Conservation (phyloP, 2,329 filamentous ascomycete genomes). For the Hypocrella siamensis region DNA sequence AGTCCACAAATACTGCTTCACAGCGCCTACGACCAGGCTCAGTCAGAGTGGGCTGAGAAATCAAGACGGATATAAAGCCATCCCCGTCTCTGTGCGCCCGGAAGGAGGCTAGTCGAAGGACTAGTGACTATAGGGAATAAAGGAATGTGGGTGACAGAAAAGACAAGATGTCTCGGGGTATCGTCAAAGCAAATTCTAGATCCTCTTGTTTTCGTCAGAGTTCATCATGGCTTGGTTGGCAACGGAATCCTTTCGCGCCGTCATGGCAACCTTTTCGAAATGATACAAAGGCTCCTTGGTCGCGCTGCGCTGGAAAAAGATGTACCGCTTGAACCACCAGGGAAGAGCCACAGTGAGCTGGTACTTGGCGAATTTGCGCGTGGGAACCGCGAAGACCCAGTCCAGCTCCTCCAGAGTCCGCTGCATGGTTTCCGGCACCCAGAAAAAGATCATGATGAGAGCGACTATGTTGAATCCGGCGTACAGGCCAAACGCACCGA, state of each 20-base stretch:
- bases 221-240: conserved; percentile 1
- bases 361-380: conserved; percentile 23
- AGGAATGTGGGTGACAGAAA: too few species aligned
- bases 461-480: conserved; percentile 39
- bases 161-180: too few species aligned
- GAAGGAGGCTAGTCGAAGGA: too few species aligned
- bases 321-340: conserved; percentile 16
- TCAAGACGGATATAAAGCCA: too few species aligned
- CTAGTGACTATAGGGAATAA: too few species aligned
- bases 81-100: too few species aligned
- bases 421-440: conserved; percentile 37
- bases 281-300: conserved; percentile 19
- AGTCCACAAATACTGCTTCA: too few species aligned
- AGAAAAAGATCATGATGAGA: conserved; percentile 36
- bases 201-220: too few species aligned
- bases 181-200: too few species aligned
- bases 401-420: conserved; percentile 34
- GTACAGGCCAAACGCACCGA: conserved; percentile 32
- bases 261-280: conserved; percentile 14
- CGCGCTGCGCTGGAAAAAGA: conserved; percentile 16
- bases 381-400: conserved; percentile 32
- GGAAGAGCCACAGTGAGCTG: conserved; percentile 16
- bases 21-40: too few species aligned
- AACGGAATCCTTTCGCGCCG: not conserved
- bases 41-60: too few species aligned